Evolutionary conservation across 768 basidiomycete species (phyloP).

Genomic region (Leucosporidium yakuticum): DNA sequence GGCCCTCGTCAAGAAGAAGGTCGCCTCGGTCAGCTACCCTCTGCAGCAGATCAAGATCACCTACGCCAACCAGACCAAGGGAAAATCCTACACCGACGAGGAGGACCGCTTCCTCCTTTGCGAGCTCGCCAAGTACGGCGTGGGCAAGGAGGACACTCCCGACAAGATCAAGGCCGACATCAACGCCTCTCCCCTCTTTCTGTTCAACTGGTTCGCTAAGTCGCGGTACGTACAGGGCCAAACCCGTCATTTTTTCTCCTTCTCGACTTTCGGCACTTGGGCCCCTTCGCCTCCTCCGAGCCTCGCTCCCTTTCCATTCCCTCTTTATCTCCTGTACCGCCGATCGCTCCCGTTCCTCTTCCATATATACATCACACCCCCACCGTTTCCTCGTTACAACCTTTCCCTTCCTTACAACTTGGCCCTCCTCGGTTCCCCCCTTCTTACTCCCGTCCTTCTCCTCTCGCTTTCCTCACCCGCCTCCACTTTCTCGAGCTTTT

Average conservation of each 20-base stretch:
- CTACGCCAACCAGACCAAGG: constrained; percentile 77
- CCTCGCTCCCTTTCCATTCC: no score
- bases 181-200: not conserved
- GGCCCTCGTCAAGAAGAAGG: constrained; percentile 71
- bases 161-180: constrained; percentile 95
- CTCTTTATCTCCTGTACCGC: no score
- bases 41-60: constrained; percentile 96
- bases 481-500: no score
- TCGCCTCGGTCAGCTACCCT: constrained; percentile 73
- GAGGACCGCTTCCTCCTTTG: constrained; percentile 93
- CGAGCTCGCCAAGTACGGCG: constrained; percentile 80
- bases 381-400: no score
- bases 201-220: constrained; percentile 79
- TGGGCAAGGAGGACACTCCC: constrained; percentile 74
- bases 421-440: no score
- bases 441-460: no score
- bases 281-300: no score
- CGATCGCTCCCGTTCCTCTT: no score
- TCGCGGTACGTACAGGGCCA: not conserved
- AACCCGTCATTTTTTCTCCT: not conserved
- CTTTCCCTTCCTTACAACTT: no score
- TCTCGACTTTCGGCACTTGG: not conserved
- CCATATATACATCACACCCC: no score
- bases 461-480: no score
- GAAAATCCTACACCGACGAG: constrained; percentile 92